Percentiles rank a stretch among this genome's conserved stretches.
Evolutionary conservation across 495 filamentous ascomycete species (phyloP).

Genomic region (Aspergillus leporis): DNA sequence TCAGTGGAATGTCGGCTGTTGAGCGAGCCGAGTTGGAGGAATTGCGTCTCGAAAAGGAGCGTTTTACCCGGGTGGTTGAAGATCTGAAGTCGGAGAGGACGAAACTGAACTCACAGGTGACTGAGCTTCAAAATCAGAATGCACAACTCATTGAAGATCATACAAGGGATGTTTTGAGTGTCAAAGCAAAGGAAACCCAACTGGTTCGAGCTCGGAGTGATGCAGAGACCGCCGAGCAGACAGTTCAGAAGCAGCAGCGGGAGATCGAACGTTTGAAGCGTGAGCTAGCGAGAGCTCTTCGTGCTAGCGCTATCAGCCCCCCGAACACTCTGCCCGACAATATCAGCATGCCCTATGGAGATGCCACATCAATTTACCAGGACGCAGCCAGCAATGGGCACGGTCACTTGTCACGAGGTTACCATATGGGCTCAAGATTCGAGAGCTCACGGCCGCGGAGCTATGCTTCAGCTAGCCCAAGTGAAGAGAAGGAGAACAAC

Average conservation of each 20-base stretch:
- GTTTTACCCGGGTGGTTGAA: constrained; percentile 66
- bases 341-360: constrained; percentile 36
- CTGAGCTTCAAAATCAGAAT: constrained; percentile 91
- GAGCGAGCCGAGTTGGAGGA: constrained; percentile 91
- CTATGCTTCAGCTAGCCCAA: constrained; percentile 66
- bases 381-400: constrained; percentile 34
- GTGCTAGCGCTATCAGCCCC: constrained; percentile 44
- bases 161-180: constrained; percentile 88
- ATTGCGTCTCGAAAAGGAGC: constrained; percentile 78
- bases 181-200: constrained; percentile 98
- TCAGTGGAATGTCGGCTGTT: constrained; percentile 63
- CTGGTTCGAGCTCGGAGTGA: constrained; percentile 88
- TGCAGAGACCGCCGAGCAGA: constrained; percentile 82
- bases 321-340: constrained; percentile 34
- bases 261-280: constrained; percentile 94
- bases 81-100: constrained; percentile 75
- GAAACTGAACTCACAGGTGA: constrained; percentile 73
- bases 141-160: constrained; percentile 97
- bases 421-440: constrained; percentile 39
- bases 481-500: constrained; percentile 79
- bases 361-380: constrained; percentile 37
- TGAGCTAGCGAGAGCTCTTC: constrained; percentile 54
- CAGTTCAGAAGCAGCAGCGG: constrained; percentile 75
- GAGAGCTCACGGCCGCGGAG: constrained; percentile 56
- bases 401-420: constrained; percentile 28